Evolutionary conservation across 495 filamentous ascomycete species (phyloP).

Genomic region (Aspergillus funiculosus): DNA sequence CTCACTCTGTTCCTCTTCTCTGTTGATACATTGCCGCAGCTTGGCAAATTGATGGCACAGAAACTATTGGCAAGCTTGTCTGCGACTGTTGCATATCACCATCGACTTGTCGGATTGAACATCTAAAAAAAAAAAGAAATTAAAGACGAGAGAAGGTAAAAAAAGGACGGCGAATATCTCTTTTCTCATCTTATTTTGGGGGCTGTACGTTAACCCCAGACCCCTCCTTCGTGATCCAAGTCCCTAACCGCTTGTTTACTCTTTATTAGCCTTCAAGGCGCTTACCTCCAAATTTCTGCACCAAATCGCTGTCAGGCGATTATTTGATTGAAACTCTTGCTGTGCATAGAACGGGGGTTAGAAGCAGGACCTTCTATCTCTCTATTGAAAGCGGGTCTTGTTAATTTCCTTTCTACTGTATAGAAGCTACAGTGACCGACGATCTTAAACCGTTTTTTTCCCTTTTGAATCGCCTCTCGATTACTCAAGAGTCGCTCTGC

Average conservation of each 20-base stretch:
- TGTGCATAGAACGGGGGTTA: constrained; percentile 1
- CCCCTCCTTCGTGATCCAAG: constrained; percentile 1
- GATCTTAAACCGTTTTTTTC: constrained; percentile 3
- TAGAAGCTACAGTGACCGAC: neutral
- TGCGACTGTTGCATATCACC: constrained; percentile 28
- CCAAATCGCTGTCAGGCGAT: neutral
- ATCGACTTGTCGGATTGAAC: constrained; percentile 25
- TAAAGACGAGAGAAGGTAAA: constrained; percentile 2
- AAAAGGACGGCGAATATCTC: too few relatives aligned
- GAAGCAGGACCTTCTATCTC: constrained; percentile 22
- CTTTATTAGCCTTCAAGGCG: neutral
- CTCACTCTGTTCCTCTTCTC: constrained; percentile 21
- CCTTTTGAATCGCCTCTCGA: constrained; percentile 1
- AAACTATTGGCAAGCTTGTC: constrained; percentile 29
- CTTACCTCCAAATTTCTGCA: neutral
- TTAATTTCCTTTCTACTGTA: constrained; percentile 2
- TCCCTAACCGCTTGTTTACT: neutral
- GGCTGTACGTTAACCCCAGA: neutral
- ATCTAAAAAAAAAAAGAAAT: neutral
- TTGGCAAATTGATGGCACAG: constrained; percentile 34
- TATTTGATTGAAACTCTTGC: neutral
- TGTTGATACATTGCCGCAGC: constrained; percentile 27
- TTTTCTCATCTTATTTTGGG: neutral
- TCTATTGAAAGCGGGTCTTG: neutral
- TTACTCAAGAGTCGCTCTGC: neutral